phyloP scores from a whole-genome alignment of 176 grass and related monocot genomes.

The Bromus sterilis region DNA sequence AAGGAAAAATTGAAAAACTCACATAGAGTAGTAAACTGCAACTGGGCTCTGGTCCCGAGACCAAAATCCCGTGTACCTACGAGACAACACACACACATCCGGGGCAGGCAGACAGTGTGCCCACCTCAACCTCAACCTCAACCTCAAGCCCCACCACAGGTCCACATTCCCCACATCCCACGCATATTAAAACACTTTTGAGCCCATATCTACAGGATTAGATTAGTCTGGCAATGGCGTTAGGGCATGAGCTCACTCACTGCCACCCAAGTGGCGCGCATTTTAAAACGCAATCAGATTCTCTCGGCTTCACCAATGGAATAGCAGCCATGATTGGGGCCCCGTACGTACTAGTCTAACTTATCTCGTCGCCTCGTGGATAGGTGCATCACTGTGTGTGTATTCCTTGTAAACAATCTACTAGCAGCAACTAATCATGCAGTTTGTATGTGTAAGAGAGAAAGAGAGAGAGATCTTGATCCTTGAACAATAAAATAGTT shows the following conservation, averaged over 20 bases:
- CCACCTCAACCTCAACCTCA: constrained; percentile 1
- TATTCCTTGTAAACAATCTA: neutral
- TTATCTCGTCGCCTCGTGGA: constrained; percentile 20
- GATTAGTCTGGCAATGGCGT: constrained; percentile 8
- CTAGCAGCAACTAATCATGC: neutral
- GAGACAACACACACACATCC: constrained; percentile 18
- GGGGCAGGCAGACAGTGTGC: neutral
- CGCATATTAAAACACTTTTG: neutral
- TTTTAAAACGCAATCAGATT: constrained; percentile 38
- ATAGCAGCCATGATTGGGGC: constrained; percentile 16
- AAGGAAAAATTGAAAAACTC: too few relatives aligned
- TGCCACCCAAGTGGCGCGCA: constrained; percentile 15
- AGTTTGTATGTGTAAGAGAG: neutral
- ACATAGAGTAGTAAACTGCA: neutral
- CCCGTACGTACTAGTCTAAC: constrained; percentile 6
- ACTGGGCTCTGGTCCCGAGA: neutral
- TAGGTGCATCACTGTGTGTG: neutral
- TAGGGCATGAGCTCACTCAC: constrained; percentile 26
- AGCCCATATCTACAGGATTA: constrained; percentile 28
- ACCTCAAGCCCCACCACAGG: constrained; percentile 5
- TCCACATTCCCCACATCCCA: neutral
- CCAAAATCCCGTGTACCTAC: constrained; percentile 23
- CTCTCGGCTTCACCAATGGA: constrained; percentile 31
- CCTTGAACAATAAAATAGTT: constrained; percentile 19
- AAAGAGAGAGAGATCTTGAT: constrained; percentile 22